Conservation (phyloP, 495 filamentous ascomycete species). For the Daldinia grandis region DNA sequence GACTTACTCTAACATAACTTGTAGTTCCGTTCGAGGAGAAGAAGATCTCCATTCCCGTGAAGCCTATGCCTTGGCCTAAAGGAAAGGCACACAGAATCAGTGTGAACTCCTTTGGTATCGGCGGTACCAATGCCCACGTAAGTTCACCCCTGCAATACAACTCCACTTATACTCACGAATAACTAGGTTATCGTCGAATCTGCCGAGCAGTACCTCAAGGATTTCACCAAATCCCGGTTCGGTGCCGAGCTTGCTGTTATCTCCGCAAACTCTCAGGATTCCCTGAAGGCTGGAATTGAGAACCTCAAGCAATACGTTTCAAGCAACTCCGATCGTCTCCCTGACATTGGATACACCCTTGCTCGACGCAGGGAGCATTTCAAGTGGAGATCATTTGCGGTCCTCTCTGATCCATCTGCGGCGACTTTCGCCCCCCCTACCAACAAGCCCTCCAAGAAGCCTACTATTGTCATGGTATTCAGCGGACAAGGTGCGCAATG, state of each 20-base stretch:
- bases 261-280: slow-evolving; percentile 5
- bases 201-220: not conserved
- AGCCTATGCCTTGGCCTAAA: slow-evolving; percentile 34
- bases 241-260: not conserved
- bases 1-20: not conserved
- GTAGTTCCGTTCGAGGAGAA: slow-evolving; percentile 2
- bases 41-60: not conserved
- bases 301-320: slow-evolving; percentile 3
- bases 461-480: slow-evolving; percentile 14
- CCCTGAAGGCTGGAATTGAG: not conserved
- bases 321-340: not conserved
- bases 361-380: not conserved
- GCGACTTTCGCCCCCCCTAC: not conserved
- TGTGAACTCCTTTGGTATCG: slow-evolving; percentile 48
- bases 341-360: slow-evolving; percentile 1
- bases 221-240: not conserved
- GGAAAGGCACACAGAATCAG: slow-evolving; percentile 22
- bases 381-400: not conserved
- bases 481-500: slow-evolving; percentile 29
- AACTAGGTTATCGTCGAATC: slow-evolving; percentile 8
- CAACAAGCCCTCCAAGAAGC: not conserved
- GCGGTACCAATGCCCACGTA: slow-evolving; percentile 47
- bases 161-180: not conserved
- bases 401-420: not conserved
- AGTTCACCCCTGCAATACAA: not conserved